phyloP scores from a whole-genome alignment of 2,329 filamentous ascomycete species.

The Cladophialophora psammophila region DNA sequence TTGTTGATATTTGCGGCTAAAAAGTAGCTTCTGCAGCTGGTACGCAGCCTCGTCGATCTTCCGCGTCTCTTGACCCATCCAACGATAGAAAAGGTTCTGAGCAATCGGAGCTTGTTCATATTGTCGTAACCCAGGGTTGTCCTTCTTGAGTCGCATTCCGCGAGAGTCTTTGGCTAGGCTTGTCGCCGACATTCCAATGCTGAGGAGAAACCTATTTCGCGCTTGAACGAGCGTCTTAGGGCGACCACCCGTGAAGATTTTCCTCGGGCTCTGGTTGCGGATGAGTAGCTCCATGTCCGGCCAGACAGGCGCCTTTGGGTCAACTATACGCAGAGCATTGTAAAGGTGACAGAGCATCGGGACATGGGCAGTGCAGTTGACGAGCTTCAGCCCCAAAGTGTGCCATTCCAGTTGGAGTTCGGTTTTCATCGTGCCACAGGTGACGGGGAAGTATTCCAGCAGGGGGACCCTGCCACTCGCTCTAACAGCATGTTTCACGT shows the following conservation, averaged over 20 bases:
- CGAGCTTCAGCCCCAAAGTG: slow-evolving; percentile 9
- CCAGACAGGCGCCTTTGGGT: slow-evolving; percentile 8
- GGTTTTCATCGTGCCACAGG: slow-evolving; percentile 17
- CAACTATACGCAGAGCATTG: slow-evolving; percentile 8
- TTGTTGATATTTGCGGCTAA: not conserved
- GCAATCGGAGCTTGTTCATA: slow-evolving; percentile 5
- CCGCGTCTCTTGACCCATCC: slow-evolving; percentile 7
- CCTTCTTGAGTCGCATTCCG: not conserved
- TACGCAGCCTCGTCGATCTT: slow-evolving; percentile 18
- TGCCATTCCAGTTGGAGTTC: slow-evolving; percentile 15
- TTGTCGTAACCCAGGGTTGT: not conserved
- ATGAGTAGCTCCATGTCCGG: slow-evolving; percentile 19
- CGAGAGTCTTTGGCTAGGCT: slow-evolving; percentile 6
- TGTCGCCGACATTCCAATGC: slow-evolving; percentile 4
- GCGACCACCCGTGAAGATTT: slow-evolving; percentile 9
- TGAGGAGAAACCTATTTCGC: slow-evolving; percentile 1
- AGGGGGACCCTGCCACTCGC: slow-evolving; percentile 2
- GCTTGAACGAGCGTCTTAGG: slow-evolving; percentile 5
- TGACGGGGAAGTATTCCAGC: slow-evolving; percentile 12
- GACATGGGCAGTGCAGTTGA: slow-evolving; percentile 5
- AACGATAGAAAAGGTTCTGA: slow-evolving; percentile 14
- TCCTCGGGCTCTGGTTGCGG: slow-evolving; percentile 10
- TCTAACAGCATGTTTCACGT: not conserved
- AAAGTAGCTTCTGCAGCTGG: slow-evolving; percentile 11
- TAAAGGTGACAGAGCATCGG: slow-evolving; percentile 15